phyloP scores from a whole-genome alignment of 2,329 filamentous ascomycete genomes.

The Aciculosporium take region DNA sequence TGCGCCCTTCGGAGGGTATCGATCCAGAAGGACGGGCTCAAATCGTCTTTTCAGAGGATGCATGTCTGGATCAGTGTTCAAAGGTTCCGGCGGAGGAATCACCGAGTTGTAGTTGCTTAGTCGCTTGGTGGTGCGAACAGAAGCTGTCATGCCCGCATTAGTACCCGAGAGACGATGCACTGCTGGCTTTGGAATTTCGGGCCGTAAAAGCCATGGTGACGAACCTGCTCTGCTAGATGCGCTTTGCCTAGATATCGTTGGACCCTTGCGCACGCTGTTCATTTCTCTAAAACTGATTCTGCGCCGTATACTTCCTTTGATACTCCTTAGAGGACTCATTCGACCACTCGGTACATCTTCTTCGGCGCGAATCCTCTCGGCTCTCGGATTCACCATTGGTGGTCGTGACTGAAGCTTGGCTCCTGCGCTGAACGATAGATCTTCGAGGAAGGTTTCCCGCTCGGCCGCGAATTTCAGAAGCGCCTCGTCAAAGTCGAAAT shows the following conservation, averaged over 20 bases:
- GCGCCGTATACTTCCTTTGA: slow-evolving; percentile 75
- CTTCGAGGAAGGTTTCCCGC: slow-evolving; percentile 82
- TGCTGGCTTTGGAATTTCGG: not conserved
- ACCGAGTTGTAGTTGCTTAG: slow-evolving; percentile 98
- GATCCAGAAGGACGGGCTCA: slow-evolving; percentile 88
- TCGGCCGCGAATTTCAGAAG: slow-evolving; percentile 92
- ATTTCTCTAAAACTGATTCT: slow-evolving; percentile 90
- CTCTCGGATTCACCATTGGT: slow-evolving; percentile 62
- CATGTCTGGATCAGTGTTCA: slow-evolving; percentile 83
- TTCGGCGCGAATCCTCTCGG: slow-evolving; percentile 68
- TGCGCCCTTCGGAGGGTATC: slow-evolving; percentile 76
- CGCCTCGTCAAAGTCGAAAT: slow-evolving; percentile 89
- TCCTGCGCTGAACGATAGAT: slow-evolving; percentile 77
- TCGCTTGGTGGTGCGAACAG: slow-evolving; percentile 66
- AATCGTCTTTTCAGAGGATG: slow-evolving; percentile 88
- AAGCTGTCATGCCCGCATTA: slow-evolving; percentile 26
- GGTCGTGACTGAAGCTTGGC: slow-evolving; percentile 57
- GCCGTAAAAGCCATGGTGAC: slow-evolving; percentile 9
- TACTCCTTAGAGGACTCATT: slow-evolving; percentile 42
- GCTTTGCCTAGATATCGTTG: slow-evolving; percentile 61
- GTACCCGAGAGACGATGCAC: not conserved
- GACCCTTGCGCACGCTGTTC: slow-evolving; percentile 84
- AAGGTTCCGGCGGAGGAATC: slow-evolving; percentile 81
- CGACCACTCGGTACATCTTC: slow-evolving; percentile 42
- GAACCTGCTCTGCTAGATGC: slow-evolving; percentile 29